Evolutionary conservation across 1,139 yeast genomes (phyloP).

Genomic region (Magnusiomyces sp.): DNA sequence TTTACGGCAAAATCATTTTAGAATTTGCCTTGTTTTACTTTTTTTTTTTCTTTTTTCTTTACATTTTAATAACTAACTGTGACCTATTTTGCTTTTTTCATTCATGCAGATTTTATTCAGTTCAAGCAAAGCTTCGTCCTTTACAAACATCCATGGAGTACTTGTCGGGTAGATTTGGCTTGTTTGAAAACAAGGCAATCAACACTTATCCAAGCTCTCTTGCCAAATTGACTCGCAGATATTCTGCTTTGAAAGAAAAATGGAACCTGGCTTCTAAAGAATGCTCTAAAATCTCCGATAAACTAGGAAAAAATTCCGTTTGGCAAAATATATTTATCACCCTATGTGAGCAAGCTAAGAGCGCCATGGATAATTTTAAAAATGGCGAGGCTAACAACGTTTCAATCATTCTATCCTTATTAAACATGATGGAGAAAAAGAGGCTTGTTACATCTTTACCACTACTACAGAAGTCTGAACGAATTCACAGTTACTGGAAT

Average conservation of each 20-base stretch:
- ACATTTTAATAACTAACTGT: background rate
- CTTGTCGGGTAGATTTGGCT: background rate
- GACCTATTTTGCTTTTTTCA: background rate
- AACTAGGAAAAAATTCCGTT: background rate
- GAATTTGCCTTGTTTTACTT: background rate
- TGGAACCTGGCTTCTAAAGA: background rate
- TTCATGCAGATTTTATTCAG: conserved; percentile 2
- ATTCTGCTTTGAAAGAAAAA: background rate
- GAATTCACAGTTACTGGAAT: too few species aligned
- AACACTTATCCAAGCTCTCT: background rate
- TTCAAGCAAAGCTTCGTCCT: background rate
- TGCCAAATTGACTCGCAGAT: background rate
- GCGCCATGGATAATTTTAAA: too few species aligned
- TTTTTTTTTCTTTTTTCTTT: background rate
- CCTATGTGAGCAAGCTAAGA: conserved; percentile 1
- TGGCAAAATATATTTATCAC: background rate
- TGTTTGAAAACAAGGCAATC: conserved; percentile 4
- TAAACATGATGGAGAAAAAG: background rate
- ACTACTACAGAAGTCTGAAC: too few species aligned
- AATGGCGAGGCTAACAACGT: background rate
- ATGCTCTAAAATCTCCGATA: background rate
- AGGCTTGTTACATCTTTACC: too few species aligned
- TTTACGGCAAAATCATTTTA: background rate
- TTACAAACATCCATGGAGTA: conserved; percentile 1
- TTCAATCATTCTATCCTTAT: background rate